These are phyloP conservation scores for Pythium dissotocum DNA, from an alignment of 352 stramenopile species.

Conservation along the genomic window DNA sequence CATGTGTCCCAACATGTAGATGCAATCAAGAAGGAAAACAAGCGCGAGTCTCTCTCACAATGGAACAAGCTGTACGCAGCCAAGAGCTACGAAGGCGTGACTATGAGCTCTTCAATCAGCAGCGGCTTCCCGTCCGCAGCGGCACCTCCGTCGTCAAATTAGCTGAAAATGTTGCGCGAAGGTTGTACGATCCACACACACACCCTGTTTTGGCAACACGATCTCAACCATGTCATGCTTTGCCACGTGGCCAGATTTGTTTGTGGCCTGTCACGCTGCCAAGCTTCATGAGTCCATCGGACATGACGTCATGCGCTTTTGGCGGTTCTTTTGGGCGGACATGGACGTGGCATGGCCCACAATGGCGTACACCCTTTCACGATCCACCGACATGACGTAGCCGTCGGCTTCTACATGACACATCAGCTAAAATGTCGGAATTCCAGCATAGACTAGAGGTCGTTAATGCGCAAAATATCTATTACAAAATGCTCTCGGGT, in stretches of 20 bases:
- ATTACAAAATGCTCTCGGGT: slow-evolving; percentile 27
- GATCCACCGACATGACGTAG: not conserved
- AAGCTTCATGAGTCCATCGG: slow-evolving; percentile 13
- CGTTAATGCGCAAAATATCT: slow-evolving; percentile 28
- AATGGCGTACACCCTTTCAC: not conserved
- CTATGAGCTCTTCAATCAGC: slow-evolving; percentile 23
- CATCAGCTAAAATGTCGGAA: not conserved
- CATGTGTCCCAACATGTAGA: slow-evolving; percentile 33
- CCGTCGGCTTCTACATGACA: not conserved
- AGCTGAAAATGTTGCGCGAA: not conserved
- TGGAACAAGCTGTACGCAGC: slow-evolving; percentile 82
- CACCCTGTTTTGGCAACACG: slow-evolving; percentile 16
- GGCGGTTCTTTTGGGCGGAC: not conserved
- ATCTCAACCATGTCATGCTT: not conserved
- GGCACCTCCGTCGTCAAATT: slow-evolving; percentile 7
- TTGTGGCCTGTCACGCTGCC: slow-evolving; percentile 18
- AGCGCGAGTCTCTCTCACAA: slow-evolving; percentile 64
- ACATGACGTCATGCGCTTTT: slow-evolving; percentile 25
- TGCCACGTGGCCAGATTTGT: slow-evolving; percentile 1
- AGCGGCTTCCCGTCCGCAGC: slow-evolving; percentile 13
- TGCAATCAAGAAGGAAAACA: slow-evolving; percentile 82
- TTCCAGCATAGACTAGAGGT: not conserved
- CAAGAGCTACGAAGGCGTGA: slow-evolving; percentile 40
- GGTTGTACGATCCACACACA: not conserved
- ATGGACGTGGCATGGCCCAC: slow-evolving; percentile 5